Base-by-base conservation (phyloP, 1,284 basidiomycete species). In the Leccinum subspadiceum region DNA sequence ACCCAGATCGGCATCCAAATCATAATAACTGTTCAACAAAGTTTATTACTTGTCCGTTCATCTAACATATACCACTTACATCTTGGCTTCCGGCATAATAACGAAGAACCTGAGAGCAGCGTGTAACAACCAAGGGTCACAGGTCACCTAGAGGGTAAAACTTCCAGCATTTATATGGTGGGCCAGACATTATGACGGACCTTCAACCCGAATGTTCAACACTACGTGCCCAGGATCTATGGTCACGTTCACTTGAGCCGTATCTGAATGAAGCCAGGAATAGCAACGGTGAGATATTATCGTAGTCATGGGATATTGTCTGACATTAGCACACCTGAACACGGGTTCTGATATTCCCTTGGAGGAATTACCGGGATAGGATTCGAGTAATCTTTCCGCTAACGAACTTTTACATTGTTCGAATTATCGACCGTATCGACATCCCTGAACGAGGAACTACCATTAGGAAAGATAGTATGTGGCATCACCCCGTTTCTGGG, bases 401-500 rank as follows among this genome's bases (percentile, higher is more conserved):
- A 10, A 46, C 17, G 12, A 6, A 12, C 3, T 20, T 46, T 22
- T 29, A 22, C 35, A 58, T 37, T 29, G 13, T 15, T 51, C 15
- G 41, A 8, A 13, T n/a, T 17, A 26, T 57, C 44, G 12, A 50
- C 13, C 37, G 15, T 31, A 17, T 29, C 7, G 2, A 15, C 37
- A 51, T 20, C 50, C 33, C 24, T 20, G 15, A n/a, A 26, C 24
- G 31, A 46, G 79, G 69, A 76, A 57, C 76, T 90, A 26, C 81
- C 89, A 12, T 70, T 76, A 12, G 78, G 80, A 68, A 90, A 90
- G 70, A 75, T 90, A 29, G 84, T 90, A 17, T 84, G 5, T 46
- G 12, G 84, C 61, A 86, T 92, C 66, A 92, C 90, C 12, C 4
- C 90, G 91, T 33, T 81, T 87, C 17, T 89, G 87, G n/a, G 80